Conservation (phyloP, 1,284 basidiomycete species). For the Ceratobasidium sp. region DNA sequence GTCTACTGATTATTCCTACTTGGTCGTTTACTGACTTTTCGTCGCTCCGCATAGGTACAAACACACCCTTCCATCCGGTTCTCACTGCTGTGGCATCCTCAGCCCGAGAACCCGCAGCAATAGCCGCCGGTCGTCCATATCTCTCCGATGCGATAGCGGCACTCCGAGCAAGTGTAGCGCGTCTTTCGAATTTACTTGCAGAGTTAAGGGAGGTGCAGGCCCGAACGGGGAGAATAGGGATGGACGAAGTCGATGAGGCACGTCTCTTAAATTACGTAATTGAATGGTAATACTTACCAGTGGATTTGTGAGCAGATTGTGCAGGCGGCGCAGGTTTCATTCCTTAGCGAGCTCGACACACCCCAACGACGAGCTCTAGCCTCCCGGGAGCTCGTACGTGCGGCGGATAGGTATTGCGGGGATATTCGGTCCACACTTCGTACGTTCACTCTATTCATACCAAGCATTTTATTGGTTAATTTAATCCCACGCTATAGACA, state of each 20-base stretch:
- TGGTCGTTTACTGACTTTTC: neutral
- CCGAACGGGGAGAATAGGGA: conserved; percentile 75
- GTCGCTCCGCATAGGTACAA: conserved; percentile 25
- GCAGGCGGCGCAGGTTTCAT: conserved; percentile 65
- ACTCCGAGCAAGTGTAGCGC: conserved; percentile 71
- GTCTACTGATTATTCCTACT: conserved; percentile 47
- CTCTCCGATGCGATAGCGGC: conserved; percentile 81
- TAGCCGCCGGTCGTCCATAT: conserved; percentile 68
- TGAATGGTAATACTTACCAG: neutral
- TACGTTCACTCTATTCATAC: conserved; percentile 61
- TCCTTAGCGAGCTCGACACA: conserved; percentile 74
- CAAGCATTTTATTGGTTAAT: conserved; percentile 19
- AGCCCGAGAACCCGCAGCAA: conserved; percentile 47
- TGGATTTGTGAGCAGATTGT: conserved; percentile 64
- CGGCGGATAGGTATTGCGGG: conserved; percentile 62
- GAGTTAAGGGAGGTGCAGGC: conserved; percentile 67
- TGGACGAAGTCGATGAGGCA: conserved; percentile 81
- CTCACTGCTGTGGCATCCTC: conserved; percentile 38
- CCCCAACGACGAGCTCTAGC: conserved; percentile 76
- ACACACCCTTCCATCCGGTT: conserved; percentile 41
- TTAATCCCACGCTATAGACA: conserved; percentile 62
- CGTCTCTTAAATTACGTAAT: conserved; percentile 45
- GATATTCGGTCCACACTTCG: conserved; percentile 65
- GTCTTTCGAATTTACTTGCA: conserved; percentile 72
- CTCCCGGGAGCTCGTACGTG: conserved; percentile 69